Base-by-base conservation (phyloP, 75 land plant species). In the Chamaecyparis obtusa region DNA sequence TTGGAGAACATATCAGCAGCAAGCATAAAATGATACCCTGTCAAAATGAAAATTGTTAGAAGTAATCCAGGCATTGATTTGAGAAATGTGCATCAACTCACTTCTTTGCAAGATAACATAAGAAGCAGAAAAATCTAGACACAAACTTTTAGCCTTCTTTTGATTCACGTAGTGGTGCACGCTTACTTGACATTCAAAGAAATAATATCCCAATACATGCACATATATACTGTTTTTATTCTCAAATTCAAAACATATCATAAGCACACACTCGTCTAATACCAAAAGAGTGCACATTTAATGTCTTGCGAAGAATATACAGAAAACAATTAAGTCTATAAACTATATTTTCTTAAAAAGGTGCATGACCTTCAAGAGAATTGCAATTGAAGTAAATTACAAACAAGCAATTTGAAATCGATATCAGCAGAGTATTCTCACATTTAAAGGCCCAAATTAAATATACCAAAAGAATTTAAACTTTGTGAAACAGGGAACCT, bases 11-110 rank as follows among this genome's bases (percentile, higher is more conserved):
- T 44, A 86, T 69, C 2, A 77, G 82, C 46, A 86, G 87, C 84
- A 86, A 69, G 21, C 87, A 71, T 30, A 86, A 77, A 71, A 86
- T 39, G 30, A 86, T 79, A 30, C 87, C 87, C 87, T 86, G 87
- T 85, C 36, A 86, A 9, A 44, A 86, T 27, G 57, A 43, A 86
- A 37, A 44, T 35, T 27, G 41, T 36, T 35, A 64, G 85, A 77
- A 44, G 35, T 72, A 15, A 39, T 69, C 27, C 10, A 7, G 48
- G 9, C 37, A 35, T 36, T 71, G 17, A 37, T 44, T 86, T 57
- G 30, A 77, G 48, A 36, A 21, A 81, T n/a, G 33, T 77, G 35
- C 87, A 27, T 64, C 72, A 2, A 86, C 41, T 39, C 41, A 39
- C 41, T 39, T 39, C 41, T 39, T 39, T 39, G 41, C 41, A 39